These are phyloP conservation scores for Comarum palustre DNA, from an alignment of 306 rosid species.

Conservation along the genomic window DNA sequence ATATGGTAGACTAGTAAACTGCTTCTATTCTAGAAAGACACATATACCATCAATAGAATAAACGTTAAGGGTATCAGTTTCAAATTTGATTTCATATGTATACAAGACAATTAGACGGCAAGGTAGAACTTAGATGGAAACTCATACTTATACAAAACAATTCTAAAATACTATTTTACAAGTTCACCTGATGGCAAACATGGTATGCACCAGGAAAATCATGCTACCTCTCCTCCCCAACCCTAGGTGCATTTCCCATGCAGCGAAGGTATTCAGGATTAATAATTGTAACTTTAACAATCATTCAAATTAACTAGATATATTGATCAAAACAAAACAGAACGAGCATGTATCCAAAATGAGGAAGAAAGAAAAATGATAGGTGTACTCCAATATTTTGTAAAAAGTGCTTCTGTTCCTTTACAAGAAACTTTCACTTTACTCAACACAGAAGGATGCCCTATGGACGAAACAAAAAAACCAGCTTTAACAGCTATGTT, in stretches of 20 bases:
- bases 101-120: background rate
- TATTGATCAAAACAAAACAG: background rate
- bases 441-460: background rate
- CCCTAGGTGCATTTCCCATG: background rate
- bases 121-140: background rate
- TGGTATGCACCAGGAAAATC: background rate
- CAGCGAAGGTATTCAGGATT: background rate
- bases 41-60: background rate
- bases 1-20: background rate
- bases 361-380: background rate
- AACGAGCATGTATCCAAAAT: background rate
- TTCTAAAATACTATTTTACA: background rate
- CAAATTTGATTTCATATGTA: background rate
- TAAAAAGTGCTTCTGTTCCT: background rate
- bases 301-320: background rate
- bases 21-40: background rate
- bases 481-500: background rate
- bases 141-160: background rate
- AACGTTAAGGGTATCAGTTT: background rate
- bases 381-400: background rate
- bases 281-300: background rate
- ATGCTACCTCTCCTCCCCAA: background rate
- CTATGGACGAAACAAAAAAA: background rate
- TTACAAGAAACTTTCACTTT: background rate
- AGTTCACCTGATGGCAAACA: background rate